Conservation (phyloP, 108 stramenopile genomes). For the Cylindrotheca fusiformis region DNA sequence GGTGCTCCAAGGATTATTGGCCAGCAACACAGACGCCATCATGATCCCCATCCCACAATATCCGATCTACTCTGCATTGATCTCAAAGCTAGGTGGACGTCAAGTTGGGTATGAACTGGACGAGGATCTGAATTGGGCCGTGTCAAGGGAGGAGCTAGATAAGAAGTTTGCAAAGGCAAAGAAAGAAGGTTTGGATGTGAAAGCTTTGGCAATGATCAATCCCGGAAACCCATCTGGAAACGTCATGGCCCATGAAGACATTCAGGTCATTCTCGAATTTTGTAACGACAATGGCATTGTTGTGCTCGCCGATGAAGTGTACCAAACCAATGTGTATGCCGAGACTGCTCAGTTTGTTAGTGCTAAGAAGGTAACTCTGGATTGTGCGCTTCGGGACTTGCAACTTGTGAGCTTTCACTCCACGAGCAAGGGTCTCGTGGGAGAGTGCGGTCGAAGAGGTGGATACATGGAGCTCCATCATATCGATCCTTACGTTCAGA, state of each 20-base stretch:
- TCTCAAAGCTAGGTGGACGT: conserved; percentile 61
- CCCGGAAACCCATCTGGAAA: conserved; percentile 97
- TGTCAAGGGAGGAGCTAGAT: conserved; percentile 67
- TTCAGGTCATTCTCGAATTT: conserved; percentile 81
- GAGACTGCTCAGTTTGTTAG: conserved; percentile 68
- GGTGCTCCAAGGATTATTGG: conserved; percentile 74
- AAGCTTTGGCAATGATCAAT: conserved; percentile 89
- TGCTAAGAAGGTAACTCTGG: conserved; percentile 72
- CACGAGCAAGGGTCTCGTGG: conserved; percentile 89
- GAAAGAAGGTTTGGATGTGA: conserved; percentile 61
- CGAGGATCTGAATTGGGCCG: conserved; percentile 81
- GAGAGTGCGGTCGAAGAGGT: conserved; percentile 95
- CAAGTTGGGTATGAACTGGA: conserved; percentile 89
- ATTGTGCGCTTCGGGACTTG: conserved; percentile 52
- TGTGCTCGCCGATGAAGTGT: conserved; percentile 92
- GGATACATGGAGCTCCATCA: conserved; percentile 91
- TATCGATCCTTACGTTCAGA: conserved; percentile 80
- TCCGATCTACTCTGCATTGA: conserved; percentile 90
- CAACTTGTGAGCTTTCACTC: conserved; percentile 93
- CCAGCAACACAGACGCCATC: conserved; percentile 75
- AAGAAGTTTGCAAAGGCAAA: conserved; percentile 56
- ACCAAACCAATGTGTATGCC: conserved; percentile 90
- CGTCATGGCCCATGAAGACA: conserved; percentile 65
- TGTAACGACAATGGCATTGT: conserved; percentile 78
- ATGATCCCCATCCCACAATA: conserved; percentile 97